These are phyloP conservation scores for Medakamo hakoo DNA, from an alignment of 139 green algal species.

Conservation along the genomic window DNA sequence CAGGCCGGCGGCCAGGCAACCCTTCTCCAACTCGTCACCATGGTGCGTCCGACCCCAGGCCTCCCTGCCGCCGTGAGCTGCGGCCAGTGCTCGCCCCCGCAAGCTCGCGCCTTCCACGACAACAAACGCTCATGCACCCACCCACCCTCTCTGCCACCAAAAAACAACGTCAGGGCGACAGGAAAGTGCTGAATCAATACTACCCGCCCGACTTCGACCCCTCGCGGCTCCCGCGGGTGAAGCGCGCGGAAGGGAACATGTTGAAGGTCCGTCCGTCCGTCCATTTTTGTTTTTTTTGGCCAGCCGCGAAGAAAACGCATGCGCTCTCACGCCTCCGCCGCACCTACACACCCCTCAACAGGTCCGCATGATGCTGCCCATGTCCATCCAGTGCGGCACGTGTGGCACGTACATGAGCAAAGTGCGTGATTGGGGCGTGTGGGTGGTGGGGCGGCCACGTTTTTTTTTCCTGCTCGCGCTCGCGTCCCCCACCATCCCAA, in stretches of 20 bases:
- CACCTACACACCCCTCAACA: slow-evolving; percentile 1
- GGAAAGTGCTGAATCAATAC: slow-evolving; percentile 46
- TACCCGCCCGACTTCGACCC: slow-evolving; percentile 71
- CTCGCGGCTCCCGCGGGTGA: slow-evolving; percentile 57
- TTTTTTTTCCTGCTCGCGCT: neutral
- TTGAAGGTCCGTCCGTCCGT: too few species aligned
- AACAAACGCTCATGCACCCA: too few species aligned
- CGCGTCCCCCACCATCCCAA: too few species aligned
- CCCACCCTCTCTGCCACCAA: too few species aligned
- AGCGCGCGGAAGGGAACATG: slow-evolving; percentile 56
- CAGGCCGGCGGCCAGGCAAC: too few species aligned
- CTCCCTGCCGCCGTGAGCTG: too few species aligned
- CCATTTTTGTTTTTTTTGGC: neutral
- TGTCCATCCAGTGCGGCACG: slow-evolving; percentile 87
- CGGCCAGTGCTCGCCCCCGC: too few species aligned
- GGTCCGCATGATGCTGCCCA: slow-evolving; percentile 93
- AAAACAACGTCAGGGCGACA: neutral
- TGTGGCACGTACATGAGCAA: slow-evolving; percentile 98
- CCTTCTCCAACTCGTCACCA: too few species aligned
- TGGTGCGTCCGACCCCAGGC: too few species aligned
- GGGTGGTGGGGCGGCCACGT: neutral
- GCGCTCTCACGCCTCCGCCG: neutral
- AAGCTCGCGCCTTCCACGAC: too few species aligned
- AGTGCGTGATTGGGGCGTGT: neutral
- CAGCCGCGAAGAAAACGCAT: slow-evolving; percentile 1